Percentiles rank a stretch among this genome's conserved stretches.
Conservation (phyloP, 805 yeast species). For the Hanseniaspora pseudoguilliermondii region DNA sequence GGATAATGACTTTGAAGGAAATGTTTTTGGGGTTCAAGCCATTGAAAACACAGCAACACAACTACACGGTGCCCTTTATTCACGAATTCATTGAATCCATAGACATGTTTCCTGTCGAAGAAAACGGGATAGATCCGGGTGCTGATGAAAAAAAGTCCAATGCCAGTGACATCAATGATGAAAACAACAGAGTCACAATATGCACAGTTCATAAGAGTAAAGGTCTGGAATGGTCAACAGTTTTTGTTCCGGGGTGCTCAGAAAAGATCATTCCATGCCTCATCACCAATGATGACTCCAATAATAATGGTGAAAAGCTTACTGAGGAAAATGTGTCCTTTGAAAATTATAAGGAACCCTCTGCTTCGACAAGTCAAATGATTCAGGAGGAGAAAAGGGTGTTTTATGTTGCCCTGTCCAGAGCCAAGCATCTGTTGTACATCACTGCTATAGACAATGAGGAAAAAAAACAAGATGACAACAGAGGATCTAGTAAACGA, state of each 20-base stretch:
- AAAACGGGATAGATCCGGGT: not conserved
- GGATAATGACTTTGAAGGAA: slow-evolving; percentile 13
- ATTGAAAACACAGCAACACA: slow-evolving; percentile 4
- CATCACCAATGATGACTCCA: slow-evolving; percentile 27
- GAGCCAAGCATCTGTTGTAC: slow-evolving; percentile 54
- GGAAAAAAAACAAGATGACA: slow-evolving; percentile 12
- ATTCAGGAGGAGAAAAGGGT: slow-evolving; percentile 71
- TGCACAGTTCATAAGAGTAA: slow-evolving; percentile 88
- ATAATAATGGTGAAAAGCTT: slow-evolving; percentile 22
- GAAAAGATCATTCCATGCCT: slow-evolving; percentile 58
- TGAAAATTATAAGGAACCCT: slow-evolving; percentile 13
- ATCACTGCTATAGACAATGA: slow-evolving; percentile 25
- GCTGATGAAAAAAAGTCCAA: not conserved
- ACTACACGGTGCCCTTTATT: slow-evolving; percentile 14
- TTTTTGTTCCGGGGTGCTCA: slow-evolving; percentile 61
- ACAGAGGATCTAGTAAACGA: slow-evolving; percentile 14
- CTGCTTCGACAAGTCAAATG: slow-evolving; percentile 17
- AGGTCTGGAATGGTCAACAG: slow-evolving; percentile 93
- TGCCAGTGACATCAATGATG: slow-evolving; percentile 12
- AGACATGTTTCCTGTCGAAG: slow-evolving; percentile 9
- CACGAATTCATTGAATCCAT: slow-evolving; percentile 10
- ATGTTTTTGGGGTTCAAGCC: slow-evolving; percentile 22
- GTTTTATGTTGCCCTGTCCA: slow-evolving; percentile 76
- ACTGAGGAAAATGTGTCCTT: slow-evolving; percentile 14
- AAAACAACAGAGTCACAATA: slow-evolving; percentile 32